Evolutionary conservation across 805 yeast species (phyloP).

Genomic region (Cyberlindnera galapagoensis): DNA sequence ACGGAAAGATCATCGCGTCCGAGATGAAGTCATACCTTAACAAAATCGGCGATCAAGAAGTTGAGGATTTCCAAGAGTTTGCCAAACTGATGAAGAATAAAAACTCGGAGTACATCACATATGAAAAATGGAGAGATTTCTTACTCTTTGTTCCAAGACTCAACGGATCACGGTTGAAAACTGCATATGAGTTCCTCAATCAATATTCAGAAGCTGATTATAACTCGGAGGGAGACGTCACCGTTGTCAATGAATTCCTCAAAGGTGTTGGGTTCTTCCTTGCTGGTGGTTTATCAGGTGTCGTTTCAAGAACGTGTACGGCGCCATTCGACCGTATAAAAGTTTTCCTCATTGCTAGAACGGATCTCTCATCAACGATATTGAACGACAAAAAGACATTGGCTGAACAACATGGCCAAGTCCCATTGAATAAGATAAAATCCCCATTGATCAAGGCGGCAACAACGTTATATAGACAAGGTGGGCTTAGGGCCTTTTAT

Average conservation of each 20-base stretch:
- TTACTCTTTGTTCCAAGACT: conserved; percentile 76
- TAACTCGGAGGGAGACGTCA: conserved; percentile 89
- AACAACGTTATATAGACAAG: conserved; percentile 73
- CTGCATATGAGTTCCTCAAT: conserved; percentile 80
- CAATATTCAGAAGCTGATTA: conserved; percentile 72
- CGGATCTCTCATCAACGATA: conserved; percentile 69
- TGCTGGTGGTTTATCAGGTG: conserved; percentile 96
- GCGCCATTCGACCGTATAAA: conserved; percentile 96
- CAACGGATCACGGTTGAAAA: conserved; percentile 67
- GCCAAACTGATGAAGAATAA: conserved; percentile 42
- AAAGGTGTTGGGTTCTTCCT: conserved; percentile 86
- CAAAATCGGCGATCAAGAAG: conserved; percentile 40
- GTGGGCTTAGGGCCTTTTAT: conserved; percentile 83
- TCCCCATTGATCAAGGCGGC: conserved; percentile 82
- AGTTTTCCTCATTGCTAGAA: conserved; percentile 87
- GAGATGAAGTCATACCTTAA: conserved; percentile 66
- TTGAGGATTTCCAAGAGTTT: conserved; percentile 49
- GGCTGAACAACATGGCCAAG: conserved; percentile 35
- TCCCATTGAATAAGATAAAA: conserved; percentile 40
- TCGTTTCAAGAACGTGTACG: conserved; percentile 89
- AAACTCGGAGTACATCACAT: conserved; percentile 60
- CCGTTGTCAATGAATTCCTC: conserved; percentile 68
- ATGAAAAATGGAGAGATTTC: conserved; percentile 81
- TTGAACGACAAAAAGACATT: conserved; percentile 49
- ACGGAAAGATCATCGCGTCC: conserved; percentile 57